Base-by-base conservation (phyloP, 2,329 filamentous ascomycete genomes). In the Grosmannia penicillata region DNA sequence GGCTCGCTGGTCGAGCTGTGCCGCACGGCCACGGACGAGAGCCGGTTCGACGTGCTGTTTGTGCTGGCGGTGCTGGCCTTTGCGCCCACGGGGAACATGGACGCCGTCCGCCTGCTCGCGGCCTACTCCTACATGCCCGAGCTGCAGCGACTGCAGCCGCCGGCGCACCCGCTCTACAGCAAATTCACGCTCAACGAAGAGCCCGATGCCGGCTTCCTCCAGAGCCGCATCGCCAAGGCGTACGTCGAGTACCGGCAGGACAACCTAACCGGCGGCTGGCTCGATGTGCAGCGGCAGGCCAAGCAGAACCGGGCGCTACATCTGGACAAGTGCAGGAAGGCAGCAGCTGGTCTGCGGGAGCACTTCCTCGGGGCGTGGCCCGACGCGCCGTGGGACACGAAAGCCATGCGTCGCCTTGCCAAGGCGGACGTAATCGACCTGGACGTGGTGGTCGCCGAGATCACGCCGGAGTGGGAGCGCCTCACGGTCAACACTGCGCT, bases 401-500 rank as follows among this genome's bases (percentile, higher is more conserved):
- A 6, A 14, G 14, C n/a, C 4, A n/a, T n/a, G 5, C 7, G 24
- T 10, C 21, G 23, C 4, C 37, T 44, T 11, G 6, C 22, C 8
- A 11, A 11, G 4, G 35, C 37, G 2, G n/a, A 36, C 1, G 15
- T 59, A 3, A 22, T 75, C 1, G 49, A 70, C 42, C 18, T 57
- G 7, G 27, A 43, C 0, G 43, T 51, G 10, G 67, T 66, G 4
- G 27, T 70, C 2, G 45, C 54, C 0, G 46, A 49, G 0, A 48
- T 75, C 13, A 44, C 47, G 0, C 57, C 57, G 0, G 62, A 70
- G 36, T 75, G 69, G 69, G 43, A 51, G 5, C 58, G 63, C 0
- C 46, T 70, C 0, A 61, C 56, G n/a, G 54, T 60, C 6, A 75
- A 75, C 32, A 43, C 56, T 9, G 56, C 66, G 22, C 54, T 74